Conservation (phyloP, 2,329 filamentous ascomycete genomes). For the Ceratocystis alfenasii region DNA sequence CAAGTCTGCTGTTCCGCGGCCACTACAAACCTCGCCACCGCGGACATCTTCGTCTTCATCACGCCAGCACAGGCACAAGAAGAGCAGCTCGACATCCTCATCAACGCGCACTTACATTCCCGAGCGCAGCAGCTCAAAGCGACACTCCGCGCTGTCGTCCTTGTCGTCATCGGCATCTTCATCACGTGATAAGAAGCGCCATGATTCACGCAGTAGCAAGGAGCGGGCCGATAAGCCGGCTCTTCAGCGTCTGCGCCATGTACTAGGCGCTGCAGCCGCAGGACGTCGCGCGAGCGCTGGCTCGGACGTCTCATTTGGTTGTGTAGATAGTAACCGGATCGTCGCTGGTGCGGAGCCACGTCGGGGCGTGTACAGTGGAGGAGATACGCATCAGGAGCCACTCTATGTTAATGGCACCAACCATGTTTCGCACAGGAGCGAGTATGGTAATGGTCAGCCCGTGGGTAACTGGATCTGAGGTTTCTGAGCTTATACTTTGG, state of each 20-base stretch:
- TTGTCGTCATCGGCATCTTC: not conserved
- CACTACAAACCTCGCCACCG: not conserved
- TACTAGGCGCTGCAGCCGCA: not conserved
- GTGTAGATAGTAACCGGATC: slow-evolving; percentile 20
- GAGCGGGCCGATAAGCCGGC: not conserved
- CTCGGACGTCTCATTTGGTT: slow-evolving; percentile 17
- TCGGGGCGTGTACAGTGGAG: not conserved
- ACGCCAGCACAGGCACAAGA: not conserved
- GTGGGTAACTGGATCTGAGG: slow-evolving; percentile 4
- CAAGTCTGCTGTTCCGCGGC: slow-evolving; percentile 8
- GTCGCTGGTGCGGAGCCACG: slow-evolving; percentile 1
- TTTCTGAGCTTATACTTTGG: too few species aligned
- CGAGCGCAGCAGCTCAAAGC: slow-evolving; percentile 1
- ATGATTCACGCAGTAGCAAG: slow-evolving; percentile 8
- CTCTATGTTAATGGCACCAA: slow-evolving; percentile 16
- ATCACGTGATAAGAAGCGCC: not conserved
- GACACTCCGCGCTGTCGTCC: not conserved
- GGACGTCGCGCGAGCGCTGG: not conserved
- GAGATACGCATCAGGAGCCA: not conserved
- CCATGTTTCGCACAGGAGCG: not conserved
- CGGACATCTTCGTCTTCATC: not conserved
- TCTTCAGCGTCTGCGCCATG: not conserved
- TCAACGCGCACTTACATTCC: not conserved
- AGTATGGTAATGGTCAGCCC: not conserved
- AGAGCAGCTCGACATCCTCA: not conserved